A percentile compares a stretch with the other conserved stretches of the same genome.
These are phyloP conservation scores for Cordyceps farinosa DNA, from an alignment of 2,329 filamentous ascomycete species.

Conservation along the genomic window DNA sequence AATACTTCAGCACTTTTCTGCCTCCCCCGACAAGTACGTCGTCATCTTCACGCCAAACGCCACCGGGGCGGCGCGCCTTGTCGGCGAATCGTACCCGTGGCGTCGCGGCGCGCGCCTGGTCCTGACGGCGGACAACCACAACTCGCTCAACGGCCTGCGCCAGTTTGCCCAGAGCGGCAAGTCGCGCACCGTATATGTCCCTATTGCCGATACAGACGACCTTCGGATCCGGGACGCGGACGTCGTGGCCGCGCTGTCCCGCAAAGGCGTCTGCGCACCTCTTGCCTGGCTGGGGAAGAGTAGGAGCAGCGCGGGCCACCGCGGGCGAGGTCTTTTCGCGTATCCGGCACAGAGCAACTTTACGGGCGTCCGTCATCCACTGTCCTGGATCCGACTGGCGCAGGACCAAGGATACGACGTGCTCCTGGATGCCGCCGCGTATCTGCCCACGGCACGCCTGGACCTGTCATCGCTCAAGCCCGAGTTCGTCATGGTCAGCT, in stretches of 20 bases:
- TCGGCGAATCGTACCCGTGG: conserved; percentile 40
- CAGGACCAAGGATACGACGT: conserved; percentile 39
- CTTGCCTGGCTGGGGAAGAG: neutral
- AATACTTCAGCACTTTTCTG: conserved; percentile 33
- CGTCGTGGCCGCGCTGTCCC: conserved; percentile 26
- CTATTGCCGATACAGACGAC: conserved; percentile 24
- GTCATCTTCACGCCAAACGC: conserved; percentile 41
- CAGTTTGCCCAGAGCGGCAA: conserved; percentile 31
- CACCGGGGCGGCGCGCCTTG: conserved; percentile 36
- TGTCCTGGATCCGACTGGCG: conserved; percentile 34
- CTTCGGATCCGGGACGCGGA: conserved; percentile 28
- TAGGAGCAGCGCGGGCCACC: neutral
- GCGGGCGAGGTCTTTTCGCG: conserved; percentile 35
- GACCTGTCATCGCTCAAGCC: conserved; percentile 34
- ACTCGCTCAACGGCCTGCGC: conserved; percentile 39
- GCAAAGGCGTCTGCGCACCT: neutral
- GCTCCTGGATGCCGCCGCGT: conserved; percentile 39
- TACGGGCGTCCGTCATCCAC: conserved; percentile 39
- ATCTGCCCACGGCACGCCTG: conserved; percentile 34
- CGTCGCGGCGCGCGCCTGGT: conserved; percentile 26
- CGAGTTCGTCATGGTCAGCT: conserved; percentile 38
- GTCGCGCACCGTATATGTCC: conserved; percentile 31
- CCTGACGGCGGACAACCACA: conserved; percentile 40
- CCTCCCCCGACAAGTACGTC: conserved; percentile 35
- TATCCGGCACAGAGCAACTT: conserved; percentile 47